Conservation (phyloP, 805 yeast species). For the Starmera caribaea region DNA sequence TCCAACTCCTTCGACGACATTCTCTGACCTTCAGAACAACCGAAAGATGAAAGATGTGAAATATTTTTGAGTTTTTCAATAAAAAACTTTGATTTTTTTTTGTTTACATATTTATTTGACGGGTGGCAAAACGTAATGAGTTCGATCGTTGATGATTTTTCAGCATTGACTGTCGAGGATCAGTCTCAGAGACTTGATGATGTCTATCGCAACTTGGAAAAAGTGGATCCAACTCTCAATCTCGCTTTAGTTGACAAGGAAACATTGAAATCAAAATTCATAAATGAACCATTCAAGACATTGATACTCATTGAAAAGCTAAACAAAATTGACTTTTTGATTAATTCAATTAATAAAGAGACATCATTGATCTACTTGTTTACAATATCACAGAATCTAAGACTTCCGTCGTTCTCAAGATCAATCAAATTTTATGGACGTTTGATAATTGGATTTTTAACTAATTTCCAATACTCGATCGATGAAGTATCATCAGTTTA, state of each 20-base stretch:
- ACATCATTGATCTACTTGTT: constrained; percentile 5
- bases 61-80: too few species aligned
- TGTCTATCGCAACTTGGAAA: too few species aligned
- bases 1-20: constrained; percentile 11
- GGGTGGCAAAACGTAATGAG: too few species aligned
- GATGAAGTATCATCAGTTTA: constrained; percentile 7
- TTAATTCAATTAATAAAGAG: constrained; percentile 1
- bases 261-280: background rate
- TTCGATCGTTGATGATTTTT: too few species aligned
- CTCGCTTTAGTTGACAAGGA: background rate
- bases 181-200: too few species aligned
- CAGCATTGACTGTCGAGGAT: too few species aligned
- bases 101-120: too few species aligned
- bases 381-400: constrained; percentile 1
- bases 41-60: too few species aligned
- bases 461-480: constrained; percentile 15
- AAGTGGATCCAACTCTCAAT: background rate
- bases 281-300: constrained; percentile 3
- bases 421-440: background rate
- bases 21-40: background rate
- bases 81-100: too few species aligned
- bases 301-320: constrained; percentile 1
- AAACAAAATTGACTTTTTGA: constrained; percentile 1
- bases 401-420: background rate
- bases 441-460: constrained; percentile 18